Evolutionary conservation across 345 rosid genomes (phyloP), one percentile per base, ranked within the genome.

Genomic region (Gossypium turneri): DNA sequence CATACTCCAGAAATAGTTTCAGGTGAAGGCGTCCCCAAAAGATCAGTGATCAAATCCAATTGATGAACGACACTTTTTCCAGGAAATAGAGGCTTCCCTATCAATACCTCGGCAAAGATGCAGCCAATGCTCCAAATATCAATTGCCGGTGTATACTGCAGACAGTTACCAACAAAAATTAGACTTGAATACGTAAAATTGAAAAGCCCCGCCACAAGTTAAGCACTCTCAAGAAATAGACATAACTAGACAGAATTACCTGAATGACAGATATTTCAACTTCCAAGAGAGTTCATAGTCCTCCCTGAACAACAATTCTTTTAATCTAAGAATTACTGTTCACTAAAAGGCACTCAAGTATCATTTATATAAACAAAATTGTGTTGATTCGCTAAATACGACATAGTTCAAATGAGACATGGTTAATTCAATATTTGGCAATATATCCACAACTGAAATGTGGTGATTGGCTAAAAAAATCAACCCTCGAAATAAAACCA

Each of bases 241-340:
- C 81, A 83, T 80, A 88, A 84, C 94, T 79, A 66, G 84, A 86
- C 90, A 88, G 84, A 19, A 79, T 91, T 94, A 92, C 97, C 96
- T 91, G 97, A 87, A 86, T 79, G 85, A 91, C 80, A 92, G 94
- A 85, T 75, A 85, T 82, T 88, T 91, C 95, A 92, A 91, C 98
- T 89, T 91, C 98, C 93, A 88, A 88, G 97, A 91, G 93, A 91
- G 93, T 85, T 94, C 97, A 92, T 82, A 91, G 88, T 89, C 97
- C 96, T 93, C 97, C 98, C 98, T 94, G 95, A 94, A 94, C 93
- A 91, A 91, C 90, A 94, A 91, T 85, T 84, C 83, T 89, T 90
- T 85, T 88, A 85, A 90, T 90, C 96, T 89, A 90, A 80, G 88
- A 77, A 89, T 90, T 83, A 89, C 89, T 82, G 84, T 86, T 85